Percentiles rank a stretch among this genome's conserved stretches.
phyloP scores from a whole-genome alignment of 202 grass and related monocot species.

The Alloteropsis angusta region DNA sequence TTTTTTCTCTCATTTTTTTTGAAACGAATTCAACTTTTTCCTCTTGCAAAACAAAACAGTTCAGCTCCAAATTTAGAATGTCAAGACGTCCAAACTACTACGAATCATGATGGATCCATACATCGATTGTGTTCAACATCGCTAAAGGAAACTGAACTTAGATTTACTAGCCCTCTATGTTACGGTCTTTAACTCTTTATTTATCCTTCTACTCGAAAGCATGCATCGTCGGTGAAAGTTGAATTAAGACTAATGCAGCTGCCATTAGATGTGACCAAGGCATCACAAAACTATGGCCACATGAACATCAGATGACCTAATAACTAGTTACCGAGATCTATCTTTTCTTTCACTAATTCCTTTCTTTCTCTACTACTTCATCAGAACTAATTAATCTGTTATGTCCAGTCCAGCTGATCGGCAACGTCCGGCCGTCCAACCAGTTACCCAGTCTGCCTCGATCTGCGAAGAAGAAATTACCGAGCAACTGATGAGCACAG shows the following conservation, averaged over 20 bases:
- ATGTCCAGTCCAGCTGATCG: neutral
- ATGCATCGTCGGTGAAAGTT: neutral
- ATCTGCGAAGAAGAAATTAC: constrained; percentile 4
- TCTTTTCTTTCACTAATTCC: neutral
- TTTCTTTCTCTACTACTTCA: neutral
- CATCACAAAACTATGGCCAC: neutral
- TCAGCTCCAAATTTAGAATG: neutral
- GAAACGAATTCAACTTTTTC: too few relatives aligned
- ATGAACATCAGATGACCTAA: neutral
- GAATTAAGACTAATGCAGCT: neutral
- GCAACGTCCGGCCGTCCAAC: neutral
- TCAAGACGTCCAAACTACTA: neutral
- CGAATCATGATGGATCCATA: neutral
- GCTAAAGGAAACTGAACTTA: neutral
- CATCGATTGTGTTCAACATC: neutral
- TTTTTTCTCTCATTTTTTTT: too few relatives aligned
- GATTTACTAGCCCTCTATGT: neutral
- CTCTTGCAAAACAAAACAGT: neutral
- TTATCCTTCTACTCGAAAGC: neutral
- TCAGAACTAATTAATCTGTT: neutral
- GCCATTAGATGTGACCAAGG: neutral
- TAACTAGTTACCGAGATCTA: neutral
- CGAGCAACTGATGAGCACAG: neutral
- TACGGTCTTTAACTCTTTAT: neutral
- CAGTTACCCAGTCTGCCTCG: neutral